Evolutionary conservation across 2,329 filamentous ascomycete species (phyloP).

Genomic region (Moelleriella libera): DNA sequence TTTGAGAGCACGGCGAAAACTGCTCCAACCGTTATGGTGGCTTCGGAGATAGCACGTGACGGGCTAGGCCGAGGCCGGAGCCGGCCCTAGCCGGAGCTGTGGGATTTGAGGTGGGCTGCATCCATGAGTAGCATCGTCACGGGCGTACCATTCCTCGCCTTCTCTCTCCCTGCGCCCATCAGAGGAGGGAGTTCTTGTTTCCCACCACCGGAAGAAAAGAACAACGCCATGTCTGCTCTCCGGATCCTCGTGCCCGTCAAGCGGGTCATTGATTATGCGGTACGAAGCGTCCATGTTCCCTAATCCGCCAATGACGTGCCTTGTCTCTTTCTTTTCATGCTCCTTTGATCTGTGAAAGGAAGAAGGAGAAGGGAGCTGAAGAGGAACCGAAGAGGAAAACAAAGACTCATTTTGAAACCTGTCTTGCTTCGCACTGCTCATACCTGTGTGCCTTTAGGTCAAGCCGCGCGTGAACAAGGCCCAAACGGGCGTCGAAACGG

Average conservation of each 20-base stretch:
- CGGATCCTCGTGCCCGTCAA: slow-evolving; percentile 71
- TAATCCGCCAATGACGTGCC: not conserved
- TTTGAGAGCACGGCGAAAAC: too few relatives aligned
- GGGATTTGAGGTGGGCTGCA: not conserved
- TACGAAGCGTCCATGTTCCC: slow-evolving; percentile 22
- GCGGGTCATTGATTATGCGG: slow-evolving; percentile 77
- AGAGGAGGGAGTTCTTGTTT: not conserved
- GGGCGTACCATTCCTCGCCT: not conserved
- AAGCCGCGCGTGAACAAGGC: slow-evolving; percentile 57
- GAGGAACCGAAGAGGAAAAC: not conserved
- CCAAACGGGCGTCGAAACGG: slow-evolving; percentile 78
- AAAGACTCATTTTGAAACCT: not conserved
- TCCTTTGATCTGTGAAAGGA: not conserved
- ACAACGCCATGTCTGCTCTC: slow-evolving; percentile 40
- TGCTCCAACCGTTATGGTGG: too few relatives aligned
- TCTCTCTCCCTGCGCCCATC: not conserved
- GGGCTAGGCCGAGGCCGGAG: not conserved
- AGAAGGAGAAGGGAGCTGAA: not conserved
- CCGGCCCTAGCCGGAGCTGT: not conserved
- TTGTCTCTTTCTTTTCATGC: not conserved
- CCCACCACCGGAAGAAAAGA: not conserved
- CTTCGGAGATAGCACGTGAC: not conserved
- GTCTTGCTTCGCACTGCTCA: slow-evolving; percentile 1
- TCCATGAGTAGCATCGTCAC: not conserved
- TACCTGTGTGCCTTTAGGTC: slow-evolving; percentile 29